These are phyloP conservation scores for Camellia lanceoleosa DNA, from an alignment of 148 eudicot species.

Conservation along the genomic window DNA sequence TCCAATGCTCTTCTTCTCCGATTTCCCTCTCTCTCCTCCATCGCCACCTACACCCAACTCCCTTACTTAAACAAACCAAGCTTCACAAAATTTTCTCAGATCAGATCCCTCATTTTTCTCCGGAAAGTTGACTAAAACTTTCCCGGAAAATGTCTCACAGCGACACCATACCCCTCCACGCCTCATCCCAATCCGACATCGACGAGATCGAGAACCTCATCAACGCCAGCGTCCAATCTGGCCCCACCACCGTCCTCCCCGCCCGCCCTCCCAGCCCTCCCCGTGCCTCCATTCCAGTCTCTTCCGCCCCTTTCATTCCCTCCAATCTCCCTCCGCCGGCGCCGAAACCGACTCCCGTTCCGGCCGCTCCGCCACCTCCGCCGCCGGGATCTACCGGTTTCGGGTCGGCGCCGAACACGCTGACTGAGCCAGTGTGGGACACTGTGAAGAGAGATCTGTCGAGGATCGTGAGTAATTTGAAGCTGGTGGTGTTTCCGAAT, in stretches of 20 bases:
- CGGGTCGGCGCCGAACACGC: slow-evolving; percentile 60
- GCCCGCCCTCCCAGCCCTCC: slow-evolving; percentile 56
- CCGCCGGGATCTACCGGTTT: slow-evolving; percentile 29
- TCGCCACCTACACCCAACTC: no score
- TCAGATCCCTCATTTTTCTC: slow-evolving; percentile 9
- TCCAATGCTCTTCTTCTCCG: no score
- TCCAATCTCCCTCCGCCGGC: slow-evolving; percentile 40
- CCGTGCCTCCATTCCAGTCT: slow-evolving; percentile 56
- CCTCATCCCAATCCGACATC: slow-evolving; percentile 77
- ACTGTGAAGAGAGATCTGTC: slow-evolving; percentile 82
- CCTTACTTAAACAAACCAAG: no score
- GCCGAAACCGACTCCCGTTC: slow-evolving; percentile 28
- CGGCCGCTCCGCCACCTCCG: slow-evolving; percentile 26
- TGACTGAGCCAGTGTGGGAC: slow-evolving; percentile 94
- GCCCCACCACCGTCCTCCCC: slow-evolving; percentile 53
- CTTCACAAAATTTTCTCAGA: background rate
- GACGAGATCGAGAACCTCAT: slow-evolving; percentile 91
- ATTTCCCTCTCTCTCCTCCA: no score
- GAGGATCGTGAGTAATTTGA: slow-evolving; percentile 78
- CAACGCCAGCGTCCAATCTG: slow-evolving; percentile 46
- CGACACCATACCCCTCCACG: slow-evolving; percentile 51
- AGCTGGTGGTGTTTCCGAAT: slow-evolving; percentile 88
- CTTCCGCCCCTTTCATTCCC: slow-evolving; percentile 39
- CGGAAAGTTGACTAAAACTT: background rate
- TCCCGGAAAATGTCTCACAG: slow-evolving; percentile 22